These are phyloP conservation scores for Vitis cinerea DNA, from an alignment of 164 flowering plant species.

Conservation along the genomic window DNA sequence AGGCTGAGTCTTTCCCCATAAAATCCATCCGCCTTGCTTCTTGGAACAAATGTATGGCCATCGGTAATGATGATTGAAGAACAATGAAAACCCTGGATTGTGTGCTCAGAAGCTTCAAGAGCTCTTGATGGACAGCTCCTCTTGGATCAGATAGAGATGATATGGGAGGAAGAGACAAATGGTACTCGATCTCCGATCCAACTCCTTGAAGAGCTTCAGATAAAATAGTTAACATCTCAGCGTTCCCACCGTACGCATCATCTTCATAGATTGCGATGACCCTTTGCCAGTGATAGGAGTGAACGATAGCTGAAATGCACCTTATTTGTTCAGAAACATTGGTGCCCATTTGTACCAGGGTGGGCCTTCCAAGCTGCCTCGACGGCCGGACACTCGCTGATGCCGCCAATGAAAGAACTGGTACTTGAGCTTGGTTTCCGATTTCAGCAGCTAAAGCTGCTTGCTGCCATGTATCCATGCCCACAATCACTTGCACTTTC, in stretches of 20 bases:
- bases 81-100: constrained; percentile 5
- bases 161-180: constrained; percentile 13
- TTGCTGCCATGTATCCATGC: no score
- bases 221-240: constrained; percentile 13
- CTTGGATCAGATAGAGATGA: constrained; percentile 21
- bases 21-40: not conserved
- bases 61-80: constrained; percentile 10
- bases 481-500: no score
- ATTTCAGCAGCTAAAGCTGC: no score
- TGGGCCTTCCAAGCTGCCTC: no score
- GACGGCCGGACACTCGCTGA: no score
- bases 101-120: constrained; percentile 10
- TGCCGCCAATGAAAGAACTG: no score
- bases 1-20: no score
- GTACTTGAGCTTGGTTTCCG: no score
- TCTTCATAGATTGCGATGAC: constrained; percentile 44
- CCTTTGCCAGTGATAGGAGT: constrained; percentile 31
- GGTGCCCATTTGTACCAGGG: no score
- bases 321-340: not conserved
- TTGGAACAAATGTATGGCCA: constrained; percentile 15
- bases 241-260: constrained; percentile 15
- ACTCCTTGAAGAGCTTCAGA: constrained; percentile 19
- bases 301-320: constrained; percentile 29
- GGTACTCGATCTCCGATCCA: constrained; percentile 21
- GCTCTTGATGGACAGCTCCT: constrained; percentile 5